Evolutionary conservation across 169 alveolate species (phyloP).

Genomic region (Cyclospora cayetanensis): DNA sequence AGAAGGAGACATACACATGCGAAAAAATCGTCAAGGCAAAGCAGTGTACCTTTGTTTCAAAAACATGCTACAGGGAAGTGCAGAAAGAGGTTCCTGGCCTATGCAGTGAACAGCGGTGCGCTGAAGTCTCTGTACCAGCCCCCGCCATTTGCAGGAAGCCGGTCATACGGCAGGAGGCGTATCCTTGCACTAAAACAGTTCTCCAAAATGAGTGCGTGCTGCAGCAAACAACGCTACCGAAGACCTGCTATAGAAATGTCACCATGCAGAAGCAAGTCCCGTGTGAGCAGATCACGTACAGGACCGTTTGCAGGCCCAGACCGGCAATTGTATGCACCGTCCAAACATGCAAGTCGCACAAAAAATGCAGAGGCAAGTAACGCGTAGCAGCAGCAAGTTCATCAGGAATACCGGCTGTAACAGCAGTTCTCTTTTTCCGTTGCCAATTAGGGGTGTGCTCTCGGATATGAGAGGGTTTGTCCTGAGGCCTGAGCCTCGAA

Average conservation of each 20-base stretch:
- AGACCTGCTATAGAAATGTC: conserved; percentile 38
- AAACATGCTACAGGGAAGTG: background rate
- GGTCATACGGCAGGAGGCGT: background rate
- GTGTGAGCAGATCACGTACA: background rate
- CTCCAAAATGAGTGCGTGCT: background rate
- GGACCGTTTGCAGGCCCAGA: background rate
- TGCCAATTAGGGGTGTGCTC: too few relatives aligned
- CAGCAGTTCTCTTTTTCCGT: too few relatives aligned
- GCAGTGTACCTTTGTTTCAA: background rate
- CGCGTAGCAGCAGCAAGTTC: background rate
- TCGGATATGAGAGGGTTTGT: too few relatives aligned
- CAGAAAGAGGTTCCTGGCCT: background rate
- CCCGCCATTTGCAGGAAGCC: background rate
- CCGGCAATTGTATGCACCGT: background rate
- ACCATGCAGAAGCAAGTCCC: background rate
- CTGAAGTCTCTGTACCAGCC: background rate
- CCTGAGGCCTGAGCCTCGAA: too few relatives aligned
- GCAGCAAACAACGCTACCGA: background rate
- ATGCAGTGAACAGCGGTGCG: conserved; percentile 7
- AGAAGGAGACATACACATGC: conserved; percentile 1
- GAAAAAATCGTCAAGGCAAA: background rate
- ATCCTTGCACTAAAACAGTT: background rate
- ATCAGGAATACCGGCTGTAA: too few relatives aligned
- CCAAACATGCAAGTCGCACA: background rate
- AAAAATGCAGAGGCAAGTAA: background rate